Base-by-base conservation (phyloP, 805 yeast species). In the Wickerhamomyces silvicola region DNA sequence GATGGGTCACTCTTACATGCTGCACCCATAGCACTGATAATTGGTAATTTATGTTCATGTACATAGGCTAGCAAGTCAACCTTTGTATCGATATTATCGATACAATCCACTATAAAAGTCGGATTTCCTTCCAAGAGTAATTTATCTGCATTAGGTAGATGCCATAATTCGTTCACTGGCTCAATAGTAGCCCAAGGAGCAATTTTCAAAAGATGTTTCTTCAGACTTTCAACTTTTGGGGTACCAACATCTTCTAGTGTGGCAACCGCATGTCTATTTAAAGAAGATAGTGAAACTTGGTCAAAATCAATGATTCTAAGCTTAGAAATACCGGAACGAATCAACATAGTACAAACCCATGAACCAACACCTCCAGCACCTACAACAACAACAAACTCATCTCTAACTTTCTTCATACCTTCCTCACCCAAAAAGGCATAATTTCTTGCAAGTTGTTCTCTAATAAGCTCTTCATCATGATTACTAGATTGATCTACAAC, bases 311-410 rank as follows among this genome's bases (percentile, higher is more conserved):
- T 77, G 35, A 92, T 69, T 45, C 87, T 71, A 32, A 92, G 56
- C 37, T 74, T 71, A 14, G 81, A 79, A 24, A 88, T 79, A 11
- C 99, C 99, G 12, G 95, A 83, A 48, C 99, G 76, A 2, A 83
- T 81, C 35, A 92, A 68, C 82, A 94, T 85, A 9, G 94, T 81
- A 10, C 82, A 79, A 16, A 81, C 95, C 90, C 96, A 88, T 0
- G 97, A 88, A 3, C 99, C 99, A 24, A 92, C 99, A 37, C 99
- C 99, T 37, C 99, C 99, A 12, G 90, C 92, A 19, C 99, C 98
- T 10, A 77, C 81, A 11, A 90, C 82, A 2, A 86, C 82, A 3
- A 88, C 72, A 35, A 73, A 69, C 49, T 85, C 80, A 10, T 67
- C 59, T 33, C 95, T 75, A 12, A 92, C 72, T 37, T 74, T 75